Base-by-base conservation (phyloP, 2,329 filamentous ascomycete species). In the Ophiostoma ips region DNA sequence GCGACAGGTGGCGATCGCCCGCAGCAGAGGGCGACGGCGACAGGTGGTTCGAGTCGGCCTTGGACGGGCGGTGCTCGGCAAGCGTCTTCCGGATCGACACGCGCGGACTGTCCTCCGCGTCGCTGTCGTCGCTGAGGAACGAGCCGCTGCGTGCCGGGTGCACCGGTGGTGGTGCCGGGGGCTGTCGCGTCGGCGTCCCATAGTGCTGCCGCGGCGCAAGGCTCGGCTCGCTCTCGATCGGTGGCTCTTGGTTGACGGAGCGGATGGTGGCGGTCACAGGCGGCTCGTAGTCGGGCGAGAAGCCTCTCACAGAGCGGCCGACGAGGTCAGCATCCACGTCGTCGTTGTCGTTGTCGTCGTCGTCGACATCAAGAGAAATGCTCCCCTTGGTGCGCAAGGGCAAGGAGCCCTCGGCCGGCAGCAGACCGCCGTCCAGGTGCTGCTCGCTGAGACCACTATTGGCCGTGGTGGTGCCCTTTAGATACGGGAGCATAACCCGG, bases 401-500 rank as follows among this genome's bases (percentile, higher is more conserved):
- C 35, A 30, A 35, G 34, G n/a, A 12, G 7, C 48, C 10, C 21
- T 21, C 12, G 38, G 48, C 28, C 31, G 28, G 24, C 24, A 18
- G 41, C 41, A 33, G 15, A 44, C n/a, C 24, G 11, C 10, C 41
- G 46, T 47, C 24, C 31, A 33, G 9, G 28, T 31, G 31, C 3
- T 18, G 45, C 13, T 44, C 50, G 40, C 30, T 30, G 28, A 24
- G 10, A 30, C 13, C 50, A 15, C 49, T 48, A 21, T 50, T 31
- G 15, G 41, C 41, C 3, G 51, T 53, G 6, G 61, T 60, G 49
- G 61, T 65, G 31, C 58, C 61, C 49, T 65, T 67, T 18, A 95
- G 68, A 62, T 87, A 95, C 7, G 86, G 87, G 65, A 83, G 84
- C 87, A 95, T 94, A 48, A 86, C 84, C 65, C 86, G 78, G 53